These are phyloP conservation scores for Suillus weaverae DNA, from an alignment of 768 basidiomycete genomes.

Conservation along the genomic window DNA sequence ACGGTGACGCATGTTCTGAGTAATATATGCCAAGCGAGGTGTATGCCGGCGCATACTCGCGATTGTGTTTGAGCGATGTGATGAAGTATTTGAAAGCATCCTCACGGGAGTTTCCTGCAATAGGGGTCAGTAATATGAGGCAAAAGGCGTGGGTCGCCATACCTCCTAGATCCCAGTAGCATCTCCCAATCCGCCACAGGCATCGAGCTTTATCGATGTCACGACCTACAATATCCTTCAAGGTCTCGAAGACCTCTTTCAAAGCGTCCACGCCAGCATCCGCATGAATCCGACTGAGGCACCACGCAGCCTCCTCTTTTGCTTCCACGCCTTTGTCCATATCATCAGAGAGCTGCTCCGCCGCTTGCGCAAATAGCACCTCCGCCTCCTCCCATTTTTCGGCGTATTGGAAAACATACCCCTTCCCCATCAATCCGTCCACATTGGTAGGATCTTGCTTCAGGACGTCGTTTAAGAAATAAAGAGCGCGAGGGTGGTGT, in stretches of 20 bases:
- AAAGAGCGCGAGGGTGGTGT: constrained; percentile 77
- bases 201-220: constrained; percentile 71
- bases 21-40: constrained; percentile 94
- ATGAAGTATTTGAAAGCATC: constrained; percentile 82
- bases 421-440: constrained; percentile 70
- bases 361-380: constrained; percentile 58
- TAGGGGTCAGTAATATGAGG: constrained; percentile 8
- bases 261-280: constrained; percentile 50
- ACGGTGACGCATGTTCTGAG: constrained; percentile 62
- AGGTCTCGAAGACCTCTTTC: constrained; percentile 43
- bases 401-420: constrained; percentile 65
- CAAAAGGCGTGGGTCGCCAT: not conserved
- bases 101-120: constrained; percentile 49
- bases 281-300: constrained; percentile 51
- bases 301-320: constrained; percentile 86
- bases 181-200: constrained; percentile 82
- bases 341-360: constrained; percentile 46
- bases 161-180: constrained; percentile 75
- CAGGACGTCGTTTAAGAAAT: constrained; percentile 74
- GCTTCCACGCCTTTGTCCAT: constrained; percentile 57
- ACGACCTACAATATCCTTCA: constrained; percentile 47
- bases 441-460: constrained; percentile 59
- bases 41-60: constrained; percentile 86
- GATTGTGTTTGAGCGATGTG: constrained; percentile 67
- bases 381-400: constrained; percentile 70